Evolutionary conservation across 371 early-diverging fungal genomes (phyloP).

Genomic region (Zychaea mexicana): DNA sequence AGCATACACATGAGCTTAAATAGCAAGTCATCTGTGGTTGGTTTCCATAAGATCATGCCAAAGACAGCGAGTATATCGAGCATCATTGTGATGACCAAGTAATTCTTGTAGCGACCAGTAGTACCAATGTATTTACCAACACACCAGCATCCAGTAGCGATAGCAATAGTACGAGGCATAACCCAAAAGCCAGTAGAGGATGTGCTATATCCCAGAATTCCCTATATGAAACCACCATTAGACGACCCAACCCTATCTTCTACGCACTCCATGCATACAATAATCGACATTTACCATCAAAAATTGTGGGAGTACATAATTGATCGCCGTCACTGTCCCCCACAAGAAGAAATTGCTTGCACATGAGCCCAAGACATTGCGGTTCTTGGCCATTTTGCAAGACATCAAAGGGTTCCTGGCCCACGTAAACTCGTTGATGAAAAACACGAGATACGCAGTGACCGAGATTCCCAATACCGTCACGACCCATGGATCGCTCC

Average conservation of each 20-base stretch:
- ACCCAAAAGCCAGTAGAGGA: slow-evolving; percentile 45
- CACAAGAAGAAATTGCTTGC: slow-evolving; percentile 39
- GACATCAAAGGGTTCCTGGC: slow-evolving; percentile 68
- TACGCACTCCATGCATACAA: no score
- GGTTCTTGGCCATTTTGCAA: slow-evolving; percentile 29
- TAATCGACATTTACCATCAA: slow-evolving; percentile 34
- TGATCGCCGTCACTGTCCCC: slow-evolving; percentile 29
- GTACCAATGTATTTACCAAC: slow-evolving; percentile 31
- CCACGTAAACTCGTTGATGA: slow-evolving; percentile 56
- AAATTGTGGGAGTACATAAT: slow-evolving; percentile 38
- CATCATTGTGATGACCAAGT: slow-evolving; percentile 18
- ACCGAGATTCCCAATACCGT: slow-evolving; percentile 44
- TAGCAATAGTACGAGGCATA: slow-evolving; percentile 32
- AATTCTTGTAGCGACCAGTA: slow-evolving; percentile 31
- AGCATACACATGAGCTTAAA: slow-evolving; percentile 27
- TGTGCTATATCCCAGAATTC: slow-evolving; percentile 39
- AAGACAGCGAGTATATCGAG: slow-evolving; percentile 3
- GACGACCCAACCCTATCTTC: no score
- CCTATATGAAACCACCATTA: slow-evolving; percentile 12
- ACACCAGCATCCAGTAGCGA: slow-evolving; percentile 35
- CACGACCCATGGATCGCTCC: slow-evolving; percentile 62
- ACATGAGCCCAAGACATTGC: slow-evolving; percentile 32
- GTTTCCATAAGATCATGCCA: slow-evolving; percentile 15
- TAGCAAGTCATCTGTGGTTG: slow-evolving; percentile 6
- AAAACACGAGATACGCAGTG: slow-evolving; percentile 49